Percentiles rank a stretch among this genome's conserved stretches.
These are phyloP conservation scores for Aristolochia fimbriata DNA, from an alignment of 164 flowering plant genomes.

Conservation along the genomic window DNA sequence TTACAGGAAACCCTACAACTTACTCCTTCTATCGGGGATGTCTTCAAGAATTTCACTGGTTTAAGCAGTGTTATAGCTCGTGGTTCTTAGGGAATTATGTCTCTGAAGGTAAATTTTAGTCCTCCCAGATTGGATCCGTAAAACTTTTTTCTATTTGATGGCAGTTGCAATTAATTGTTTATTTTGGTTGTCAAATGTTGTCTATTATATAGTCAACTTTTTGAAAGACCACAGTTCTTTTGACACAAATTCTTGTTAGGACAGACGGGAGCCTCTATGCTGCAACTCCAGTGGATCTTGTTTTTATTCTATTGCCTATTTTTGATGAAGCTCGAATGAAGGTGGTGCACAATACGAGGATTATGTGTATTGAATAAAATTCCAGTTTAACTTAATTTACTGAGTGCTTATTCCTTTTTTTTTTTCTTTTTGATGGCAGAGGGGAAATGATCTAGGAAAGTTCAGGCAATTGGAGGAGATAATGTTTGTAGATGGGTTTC, in stretches of 20 bases:
- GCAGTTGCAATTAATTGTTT: too few species aligned
- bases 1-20: not conserved
- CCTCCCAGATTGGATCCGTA: too few species aligned
- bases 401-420: not conserved
- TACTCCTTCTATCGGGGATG: not conserved
- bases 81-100: slow-evolving; percentile 1
- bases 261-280: slow-evolving; percentile 76
- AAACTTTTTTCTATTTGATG: too few species aligned
- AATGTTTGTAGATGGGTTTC: slow-evolving; percentile 52
- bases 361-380: too few species aligned
- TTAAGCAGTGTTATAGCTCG: not conserved
- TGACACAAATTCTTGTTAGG: not conserved
- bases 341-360: slow-evolving; percentile 25
- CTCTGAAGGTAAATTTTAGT: too few species aligned
- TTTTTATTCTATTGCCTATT: slow-evolving; percentile 79
- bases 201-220: too few species aligned
- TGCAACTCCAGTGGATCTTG: slow-evolving; percentile 90
- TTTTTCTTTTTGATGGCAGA: slow-evolving; percentile 33
- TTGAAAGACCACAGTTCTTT: too few species aligned
- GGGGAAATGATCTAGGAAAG: slow-evolving; percentile 65
- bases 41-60: slow-evolving; percentile 1
- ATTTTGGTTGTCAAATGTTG: too few species aligned
- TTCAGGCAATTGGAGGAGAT: slow-evolving; percentile 90
- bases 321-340: slow-evolving; percentile 96
- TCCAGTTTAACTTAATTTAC: not conserved